Evolutionary conservation across 2,329 filamentous ascomycete species (phyloP), one percentile per base, ranked within the genome.

Genomic region (Botrytis sinoallii): DNA sequence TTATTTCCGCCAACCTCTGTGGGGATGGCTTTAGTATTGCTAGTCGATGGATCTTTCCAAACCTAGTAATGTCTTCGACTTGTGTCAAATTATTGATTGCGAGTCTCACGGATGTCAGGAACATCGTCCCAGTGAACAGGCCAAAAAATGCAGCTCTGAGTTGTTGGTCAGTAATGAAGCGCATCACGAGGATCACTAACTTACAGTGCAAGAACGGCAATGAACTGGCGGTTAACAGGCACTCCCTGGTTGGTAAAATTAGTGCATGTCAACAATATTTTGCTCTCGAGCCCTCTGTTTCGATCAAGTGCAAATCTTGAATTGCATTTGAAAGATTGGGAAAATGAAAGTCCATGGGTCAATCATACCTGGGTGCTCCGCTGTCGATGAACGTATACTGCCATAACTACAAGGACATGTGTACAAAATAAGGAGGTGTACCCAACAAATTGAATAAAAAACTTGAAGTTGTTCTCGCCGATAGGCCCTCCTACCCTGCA

Each of bases 401-500:
- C 90, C 75, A 90, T 84, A 0, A 91, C 85, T 35, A 90, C 87
- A 68, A 97, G 83, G 16, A 88, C 83, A 74, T 93, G 88, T 4
- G 85, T 82, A 77, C 91, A 94, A 78, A 91, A 93, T 6, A 93
- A 78, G 7, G 89, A 84, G 1, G 90, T 90, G 81, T 96, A 97
- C 61, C 89, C 87, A 25, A 90, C 90, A 80, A 98, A 97, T 77
- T 98, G 96, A 18, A 94, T 85, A 80, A 99, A 98, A 83, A 93
- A 98, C 79, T 98, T 98, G 84, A 95, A 95, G 3, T 91, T 90
- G 2, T 90, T 94, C 81, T 98, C 95, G 0, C 90, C 92, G 16
- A 99, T 91, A 77, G 97, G 93, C 35, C 95, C 96, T 6, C 95
- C 95, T n/a, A 97, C 95, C 92, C 92, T 88, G 68, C 22, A 44